Conservation (phyloP, 2,329 filamentous ascomycete species). For the Myriosclerotinia scirpicola region DNA sequence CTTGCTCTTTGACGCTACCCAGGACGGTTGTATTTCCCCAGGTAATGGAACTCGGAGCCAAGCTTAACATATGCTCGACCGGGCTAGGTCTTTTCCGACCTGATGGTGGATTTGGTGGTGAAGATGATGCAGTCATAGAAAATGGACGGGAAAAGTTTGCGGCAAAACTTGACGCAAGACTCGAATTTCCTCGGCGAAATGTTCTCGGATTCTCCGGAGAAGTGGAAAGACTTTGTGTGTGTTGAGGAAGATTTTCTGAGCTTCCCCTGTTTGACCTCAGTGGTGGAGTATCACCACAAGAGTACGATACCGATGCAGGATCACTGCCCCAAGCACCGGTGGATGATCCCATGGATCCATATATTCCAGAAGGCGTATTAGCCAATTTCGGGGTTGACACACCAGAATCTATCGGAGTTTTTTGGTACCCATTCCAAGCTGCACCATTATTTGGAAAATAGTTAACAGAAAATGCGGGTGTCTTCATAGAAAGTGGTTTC, state of each 20-base stretch:
- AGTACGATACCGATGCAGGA: conserved; percentile 57
- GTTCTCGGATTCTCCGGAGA: conserved; percentile 56
- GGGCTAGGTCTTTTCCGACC: conserved; percentile 58
- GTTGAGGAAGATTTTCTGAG: conserved; percentile 49
- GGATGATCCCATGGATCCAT: conserved; percentile 58
- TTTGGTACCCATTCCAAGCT: conserved; percentile 53
- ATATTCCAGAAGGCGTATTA: conserved; percentile 55
- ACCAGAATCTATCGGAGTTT: conserved; percentile 54
- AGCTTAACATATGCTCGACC: conserved; percentile 57
- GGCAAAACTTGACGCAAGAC: conserved; percentile 55
- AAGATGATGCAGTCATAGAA: conserved; percentile 43
- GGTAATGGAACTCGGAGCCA: conserved; percentile 47
- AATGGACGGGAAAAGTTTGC: conserved; percentile 52
- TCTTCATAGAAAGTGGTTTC: conserved; percentile 64
- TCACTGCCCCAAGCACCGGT: conserved; percentile 55
- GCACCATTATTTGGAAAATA: conserved; percentile 62
- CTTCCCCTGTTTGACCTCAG: conserved; percentile 50
- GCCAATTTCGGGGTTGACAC: conserved; percentile 58
- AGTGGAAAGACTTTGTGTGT: conserved; percentile 55
- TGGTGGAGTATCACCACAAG: conserved; percentile 60
- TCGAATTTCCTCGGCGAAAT: conserved; percentile 55
- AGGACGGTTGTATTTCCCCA: conserved; percentile 44
- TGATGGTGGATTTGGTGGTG: conserved; percentile 48
- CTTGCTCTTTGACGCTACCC: conserved; percentile 42
- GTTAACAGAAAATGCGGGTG: conserved; percentile 64